A percentile compares a stretch with the other conserved stretches of the same genome.
Conservation (phyloP, 139 green algal genomes). For the Chlorokybus atmophyticus region DNA sequence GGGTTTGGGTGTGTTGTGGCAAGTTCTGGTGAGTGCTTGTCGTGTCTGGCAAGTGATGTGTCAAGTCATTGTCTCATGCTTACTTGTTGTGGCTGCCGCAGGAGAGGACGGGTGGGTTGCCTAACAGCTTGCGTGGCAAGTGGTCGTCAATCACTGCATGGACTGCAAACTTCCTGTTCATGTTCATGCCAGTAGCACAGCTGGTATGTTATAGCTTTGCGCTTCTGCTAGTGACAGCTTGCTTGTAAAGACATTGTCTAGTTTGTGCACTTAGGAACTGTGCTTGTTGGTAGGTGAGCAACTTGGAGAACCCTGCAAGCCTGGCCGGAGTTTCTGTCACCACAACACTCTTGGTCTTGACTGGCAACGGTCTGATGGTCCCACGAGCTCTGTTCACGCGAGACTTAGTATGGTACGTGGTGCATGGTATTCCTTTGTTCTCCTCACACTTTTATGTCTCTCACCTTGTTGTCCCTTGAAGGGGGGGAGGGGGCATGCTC, state of each 20-base stretch:
- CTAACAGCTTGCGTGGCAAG: constrained; percentile 9
- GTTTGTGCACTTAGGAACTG: constrained; percentile 36
- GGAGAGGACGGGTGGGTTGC: constrained; percentile 15
- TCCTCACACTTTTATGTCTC: no score
- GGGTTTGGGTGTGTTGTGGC: no score
- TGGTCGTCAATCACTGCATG: constrained; percentile 37
- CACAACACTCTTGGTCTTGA: constrained; percentile 46
- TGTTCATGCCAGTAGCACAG: constrained; percentile 57
- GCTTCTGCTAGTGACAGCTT: no score
- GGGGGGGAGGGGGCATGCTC: no score
- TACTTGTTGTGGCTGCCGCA: constrained; percentile 5
- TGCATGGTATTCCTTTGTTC: no score
- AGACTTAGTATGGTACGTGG: constrained; percentile 75
- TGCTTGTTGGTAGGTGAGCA: neutral
- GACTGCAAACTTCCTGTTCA: constrained; percentile 60
- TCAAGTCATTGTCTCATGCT: no score
- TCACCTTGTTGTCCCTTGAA: no score
- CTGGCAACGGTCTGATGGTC: constrained; percentile 76
- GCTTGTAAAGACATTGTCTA: no score
- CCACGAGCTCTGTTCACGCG: constrained; percentile 61
- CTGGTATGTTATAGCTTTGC: constrained; percentile 33
- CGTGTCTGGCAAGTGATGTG: no score
- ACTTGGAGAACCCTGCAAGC: constrained; percentile 41
- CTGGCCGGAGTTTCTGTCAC: constrained; percentile 19
- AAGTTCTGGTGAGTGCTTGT: constrained; percentile 3